These are phyloP conservation scores for Exophiala viscosa DNA, from an alignment of 2,329 filamentous ascomycete species.

Conservation along the genomic window DNA sequence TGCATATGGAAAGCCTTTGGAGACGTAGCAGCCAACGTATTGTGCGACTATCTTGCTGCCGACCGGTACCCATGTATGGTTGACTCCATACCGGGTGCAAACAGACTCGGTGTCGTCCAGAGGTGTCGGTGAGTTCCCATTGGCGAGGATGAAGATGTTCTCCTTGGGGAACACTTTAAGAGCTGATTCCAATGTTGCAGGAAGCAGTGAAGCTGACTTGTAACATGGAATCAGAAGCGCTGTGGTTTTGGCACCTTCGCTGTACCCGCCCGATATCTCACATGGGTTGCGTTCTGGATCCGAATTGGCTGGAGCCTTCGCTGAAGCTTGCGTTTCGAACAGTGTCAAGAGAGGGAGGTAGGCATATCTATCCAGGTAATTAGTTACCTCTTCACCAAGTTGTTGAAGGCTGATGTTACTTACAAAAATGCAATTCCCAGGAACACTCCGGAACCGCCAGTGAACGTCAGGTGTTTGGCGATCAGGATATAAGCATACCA, in stretches of 20 bases:
- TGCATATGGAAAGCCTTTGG: slow-evolving; percentile 44
- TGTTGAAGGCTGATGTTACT: slow-evolving; percentile 11
- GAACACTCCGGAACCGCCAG: slow-evolving; percentile 41
- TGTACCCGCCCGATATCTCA: slow-evolving; percentile 2
- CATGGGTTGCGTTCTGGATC: slow-evolving; percentile 27
- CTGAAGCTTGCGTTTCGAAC: background rate
- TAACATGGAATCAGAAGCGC: slow-evolving; percentile 48
- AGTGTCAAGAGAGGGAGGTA: too few relatives aligned
- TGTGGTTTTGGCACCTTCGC: slow-evolving; percentile 33
- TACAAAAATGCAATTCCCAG: slow-evolving; percentile 38
- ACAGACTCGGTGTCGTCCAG: slow-evolving; percentile 48
- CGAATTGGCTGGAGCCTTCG: slow-evolving; percentile 29
- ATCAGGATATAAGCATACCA: slow-evolving; percentile 28
- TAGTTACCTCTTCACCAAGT: background rate
- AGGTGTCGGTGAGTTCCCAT: slow-evolving; percentile 46
- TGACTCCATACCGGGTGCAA: slow-evolving; percentile 43
- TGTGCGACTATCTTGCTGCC: slow-evolving; percentile 51
- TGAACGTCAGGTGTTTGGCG: slow-evolving; percentile 28
- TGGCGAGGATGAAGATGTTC: slow-evolving; percentile 48
- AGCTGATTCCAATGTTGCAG: slow-evolving; percentile 42
- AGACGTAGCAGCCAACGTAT: slow-evolving; percentile 48
- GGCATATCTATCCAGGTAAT: too few relatives aligned
- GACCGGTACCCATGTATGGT: slow-evolving; percentile 49
- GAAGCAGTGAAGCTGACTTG: slow-evolving; percentile 44
- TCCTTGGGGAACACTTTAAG: slow-evolving; percentile 45